These are phyloP conservation scores for Paramecium caudatum DNA, from an alignment of 73 alveolate species.

Conservation along the genomic window DNA sequence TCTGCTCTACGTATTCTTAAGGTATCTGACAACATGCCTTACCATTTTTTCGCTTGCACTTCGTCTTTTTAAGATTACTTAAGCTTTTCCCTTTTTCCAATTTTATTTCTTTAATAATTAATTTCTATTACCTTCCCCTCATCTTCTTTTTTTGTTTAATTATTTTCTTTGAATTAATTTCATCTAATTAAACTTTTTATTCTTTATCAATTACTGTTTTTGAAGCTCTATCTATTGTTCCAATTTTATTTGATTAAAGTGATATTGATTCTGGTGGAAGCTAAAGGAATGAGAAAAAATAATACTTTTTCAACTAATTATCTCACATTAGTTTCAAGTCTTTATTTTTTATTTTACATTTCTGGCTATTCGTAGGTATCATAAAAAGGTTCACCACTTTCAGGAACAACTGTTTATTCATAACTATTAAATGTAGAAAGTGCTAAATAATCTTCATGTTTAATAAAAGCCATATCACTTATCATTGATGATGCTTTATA, in stretches of 20 bases:
- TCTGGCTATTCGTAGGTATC: conserved; percentile 94
- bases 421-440: conserved; percentile 87
- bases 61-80: conserved; percentile 56
- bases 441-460: conserved; percentile 96
- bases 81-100: conserved; percentile 27
- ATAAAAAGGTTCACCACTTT: conserved; percentile 94
- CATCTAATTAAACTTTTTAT: conserved; percentile 82
- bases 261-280: conserved; percentile 93
- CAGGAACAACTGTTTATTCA: conserved; percentile 92
- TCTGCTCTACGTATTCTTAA: conserved; percentile 74
- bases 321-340: conserved; percentile 91
- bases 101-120: conserved; percentile 16
- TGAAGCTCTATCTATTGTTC: conserved; percentile 91
- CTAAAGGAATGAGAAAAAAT: conserved; percentile 33
- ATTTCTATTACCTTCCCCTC: conserved; percentile 78
- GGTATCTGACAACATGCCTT: conserved; percentile 55
- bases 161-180: conserved; percentile 71
- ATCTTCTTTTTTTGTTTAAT: conserved; percentile 83
- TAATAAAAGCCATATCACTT: conserved; percentile 82
- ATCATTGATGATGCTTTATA: conserved; percentile 84
- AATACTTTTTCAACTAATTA: conserved; percentile 80
- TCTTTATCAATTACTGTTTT: conserved; percentile 90
- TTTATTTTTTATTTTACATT: conserved; percentile 89
- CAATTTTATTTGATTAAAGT: conserved; percentile 89
- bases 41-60: conserved; percentile 56